Evolutionary conservation across 1,284 basidiomycete species (phyloP), one percentile per base, ranked within the genome.

Genomic region (Malassezia restricta): DNA sequence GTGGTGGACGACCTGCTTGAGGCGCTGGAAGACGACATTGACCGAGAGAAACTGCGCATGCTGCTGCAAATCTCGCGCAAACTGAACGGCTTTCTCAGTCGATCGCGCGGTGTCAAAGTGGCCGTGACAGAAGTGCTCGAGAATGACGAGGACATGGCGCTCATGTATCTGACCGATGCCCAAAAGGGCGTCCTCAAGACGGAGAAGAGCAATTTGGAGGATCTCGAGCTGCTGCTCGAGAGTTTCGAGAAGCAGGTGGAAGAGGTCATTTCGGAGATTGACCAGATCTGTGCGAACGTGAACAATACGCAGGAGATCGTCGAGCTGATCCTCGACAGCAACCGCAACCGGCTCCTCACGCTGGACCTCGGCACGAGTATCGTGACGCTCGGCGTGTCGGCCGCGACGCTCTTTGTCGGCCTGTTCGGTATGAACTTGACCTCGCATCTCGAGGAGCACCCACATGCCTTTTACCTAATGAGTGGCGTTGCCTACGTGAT

Each of bases 231-330:
- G 6, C 77, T 98, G 5, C 77, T 98, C 6, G 92, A 98, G 74
- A 86, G 85, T 8, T 95, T 95, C 73, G 81, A 85, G 24, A 95
- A 95, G 72, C 92, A 63, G 40, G 61, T 66, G 8, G 67, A 67
- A 45, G 65, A 67, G 42, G 64, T 70, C 1, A 51, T 68, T 6
- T 57, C 58, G 1, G 62, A 70, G 49, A 61, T 64, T 8, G 59
- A 57, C 8, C 59, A 61, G 17, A 60, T 69, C 24, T 45, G 55
- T 27, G 56, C 56, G 8, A 66, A 70, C 70, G 87, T 96, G 49
- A 84, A 87, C 76, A 89, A 87, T 14, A 96, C 91, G 0, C 90
- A 95, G 76, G 91, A 96, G 74, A 92, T 96, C 46, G 88, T 94
- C 6, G 92, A 98, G 74, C 79, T 98, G 52, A 91, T 96, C 68